phyloP scores from a whole-genome alignment of 805 yeast species.

The Starmerella stigmatis region DNA sequence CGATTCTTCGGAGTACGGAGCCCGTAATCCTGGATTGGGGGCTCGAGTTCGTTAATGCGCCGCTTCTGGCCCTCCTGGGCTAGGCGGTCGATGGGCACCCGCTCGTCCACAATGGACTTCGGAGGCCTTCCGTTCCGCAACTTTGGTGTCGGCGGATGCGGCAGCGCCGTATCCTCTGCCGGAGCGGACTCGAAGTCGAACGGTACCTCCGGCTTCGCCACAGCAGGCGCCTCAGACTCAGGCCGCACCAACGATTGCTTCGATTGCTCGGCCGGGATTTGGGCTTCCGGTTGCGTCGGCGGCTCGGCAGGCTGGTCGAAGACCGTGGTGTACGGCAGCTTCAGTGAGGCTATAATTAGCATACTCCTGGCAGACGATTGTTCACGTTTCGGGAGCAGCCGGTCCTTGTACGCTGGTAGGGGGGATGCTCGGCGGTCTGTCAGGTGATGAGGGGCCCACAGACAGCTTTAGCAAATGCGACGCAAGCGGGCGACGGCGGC shows the following conservation, averaged over 20 bases:
- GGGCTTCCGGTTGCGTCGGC: constrained; percentile 3
- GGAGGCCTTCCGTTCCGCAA: constrained; percentile 16
- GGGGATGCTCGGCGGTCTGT: background rate
- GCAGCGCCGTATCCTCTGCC: constrained; percentile 5
- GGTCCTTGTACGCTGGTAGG: background rate
- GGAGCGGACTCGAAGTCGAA: constrained; percentile 19
- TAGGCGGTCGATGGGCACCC: constrained; percentile 13
- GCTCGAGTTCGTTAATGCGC: background rate
- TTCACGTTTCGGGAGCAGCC: background rate
- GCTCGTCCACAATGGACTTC: constrained; percentile 22
- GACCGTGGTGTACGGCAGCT: constrained; percentile 28
- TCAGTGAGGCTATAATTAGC: constrained; percentile 26
- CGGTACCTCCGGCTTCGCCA: constrained; percentile 19
- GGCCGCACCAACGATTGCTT: constrained; percentile 14
- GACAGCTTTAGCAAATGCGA: background rate
- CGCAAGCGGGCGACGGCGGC: background rate
- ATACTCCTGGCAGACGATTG: constrained; percentile 1
- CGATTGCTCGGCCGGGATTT: background rate
- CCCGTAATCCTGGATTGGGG: background rate
- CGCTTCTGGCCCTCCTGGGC: background rate
- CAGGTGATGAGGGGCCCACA: background rate
- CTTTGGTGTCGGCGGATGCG: constrained; percentile 8
- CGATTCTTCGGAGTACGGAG: background rate
- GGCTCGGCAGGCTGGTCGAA: constrained; percentile 16
- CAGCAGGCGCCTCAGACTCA: constrained; percentile 10